Evolutionary conservation across 768 basidiomycete species (phyloP), one percentile per base, ranked within the genome.

Genomic region (Lentinula sp.): DNA sequence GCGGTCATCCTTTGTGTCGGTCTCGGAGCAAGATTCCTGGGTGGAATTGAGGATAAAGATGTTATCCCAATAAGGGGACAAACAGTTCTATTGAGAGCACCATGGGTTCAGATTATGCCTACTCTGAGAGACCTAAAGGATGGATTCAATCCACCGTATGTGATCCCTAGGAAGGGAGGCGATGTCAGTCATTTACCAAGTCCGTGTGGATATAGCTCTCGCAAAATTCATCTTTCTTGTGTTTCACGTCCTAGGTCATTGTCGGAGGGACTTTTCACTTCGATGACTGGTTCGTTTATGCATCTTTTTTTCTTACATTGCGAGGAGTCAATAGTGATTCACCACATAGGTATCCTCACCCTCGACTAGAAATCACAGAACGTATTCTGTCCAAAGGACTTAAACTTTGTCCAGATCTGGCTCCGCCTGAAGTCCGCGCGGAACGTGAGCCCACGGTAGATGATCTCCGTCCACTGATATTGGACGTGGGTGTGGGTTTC

Each of bases 21-120:
- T 0, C 70, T 95, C 21, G 89, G 88, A 3, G 85, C 93, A 8
- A 79, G 84, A 54, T 85, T 84, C 35, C 78, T 96, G 46, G 83
- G 89, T 11, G 94, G 93, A 5, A 84, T 95, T 2, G 87, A 94
- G 67, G 95, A 97, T 70, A 78, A 78, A 61, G 76, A 74, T 23
- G 74, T 94, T 23, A 85, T 83, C 68, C 92, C 94, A 0, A 81
- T 94, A 64, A 80, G 93, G 48, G 94, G 94, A 7, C 95, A 96
- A 73, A 88, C 91, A 0, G 85, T 95, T 8, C 70, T 94, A 16
- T 77, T 95, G 21, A 72, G 82, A 42, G 89, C 91, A 2, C 87
- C 90, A 0, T 80, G 81, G 74, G 75, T 91, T 49, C 79, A 83
- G 34, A 86, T 85, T 7, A 72, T 76, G 57, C 82, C 84, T 0